These are phyloP conservation scores for Tulasnella sp. DNA, from an alignment of 768 basidiomycete species.

Conservation along the genomic window DNA sequence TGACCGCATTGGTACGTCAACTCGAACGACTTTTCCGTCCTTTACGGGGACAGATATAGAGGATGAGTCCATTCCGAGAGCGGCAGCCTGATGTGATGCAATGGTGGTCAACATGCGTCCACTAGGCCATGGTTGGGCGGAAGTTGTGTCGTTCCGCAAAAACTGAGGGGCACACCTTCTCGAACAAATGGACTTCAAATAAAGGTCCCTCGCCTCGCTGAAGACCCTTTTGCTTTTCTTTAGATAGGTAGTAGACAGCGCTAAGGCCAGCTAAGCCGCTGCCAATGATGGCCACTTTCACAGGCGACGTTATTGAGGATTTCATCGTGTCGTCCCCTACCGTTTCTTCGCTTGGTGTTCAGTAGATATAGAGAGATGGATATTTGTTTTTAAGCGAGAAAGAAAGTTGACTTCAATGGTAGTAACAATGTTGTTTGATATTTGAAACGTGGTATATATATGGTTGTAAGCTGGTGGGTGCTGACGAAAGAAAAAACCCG, in stretches of 20 bases:
- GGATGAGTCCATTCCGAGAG: constrained; percentile 56
- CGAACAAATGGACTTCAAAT: constrained; percentile 65
- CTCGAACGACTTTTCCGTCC: constrained; percentile 32
- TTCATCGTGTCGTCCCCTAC: not conserved
- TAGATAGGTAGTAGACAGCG: constrained; percentile 48
- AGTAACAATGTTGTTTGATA: too few species aligned
- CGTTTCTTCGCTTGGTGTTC: too few species aligned
- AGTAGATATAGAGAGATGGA: too few species aligned
- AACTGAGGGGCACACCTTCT: constrained; percentile 49
- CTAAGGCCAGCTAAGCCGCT: constrained; percentile 68
- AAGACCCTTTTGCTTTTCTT: constrained; percentile 33
- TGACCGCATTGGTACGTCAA: constrained; percentile 76
- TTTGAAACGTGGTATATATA: too few species aligned
- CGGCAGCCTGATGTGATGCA: constrained; percentile 36
- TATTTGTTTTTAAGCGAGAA: too few species aligned
- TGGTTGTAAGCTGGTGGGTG: too few species aligned
- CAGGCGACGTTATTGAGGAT: constrained; percentile 18
- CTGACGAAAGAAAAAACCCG: too few species aligned
- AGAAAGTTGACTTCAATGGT: too few species aligned
- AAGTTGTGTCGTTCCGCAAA: too few species aligned
- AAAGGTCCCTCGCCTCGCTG: not conserved
- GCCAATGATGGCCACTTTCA: constrained; percentile 63
- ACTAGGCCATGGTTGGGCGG: too few species aligned
- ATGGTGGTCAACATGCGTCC: not conserved
- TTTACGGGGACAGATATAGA: constrained; percentile 30